Evolutionary conservation across 2,329 filamentous ascomycete species (phyloP).

Genomic region (Beauveria sp.): DNA sequence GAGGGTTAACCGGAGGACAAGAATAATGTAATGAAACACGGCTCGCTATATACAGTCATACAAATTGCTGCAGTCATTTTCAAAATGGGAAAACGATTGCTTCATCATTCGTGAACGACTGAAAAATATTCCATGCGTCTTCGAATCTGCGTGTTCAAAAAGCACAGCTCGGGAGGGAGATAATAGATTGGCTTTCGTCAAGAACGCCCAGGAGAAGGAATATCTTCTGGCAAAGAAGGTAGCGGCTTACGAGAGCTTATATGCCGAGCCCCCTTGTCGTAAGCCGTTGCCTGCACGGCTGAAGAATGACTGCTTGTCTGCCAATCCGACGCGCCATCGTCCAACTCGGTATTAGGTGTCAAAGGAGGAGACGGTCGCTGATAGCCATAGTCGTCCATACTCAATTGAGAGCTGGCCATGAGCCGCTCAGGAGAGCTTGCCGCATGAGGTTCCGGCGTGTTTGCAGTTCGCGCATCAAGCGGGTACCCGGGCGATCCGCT

Average conservation of each 20-base stretch:
- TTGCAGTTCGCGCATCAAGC: not conserved
- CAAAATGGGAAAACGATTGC: not conserved
- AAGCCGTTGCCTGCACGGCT: slow-evolving; percentile 11
- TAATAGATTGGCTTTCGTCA: not conserved
- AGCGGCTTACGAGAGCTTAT: slow-evolving; percentile 32
- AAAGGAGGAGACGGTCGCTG: slow-evolving; percentile 11
- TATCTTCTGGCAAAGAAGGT: slow-evolving; percentile 33
- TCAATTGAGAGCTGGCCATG: not conserved
- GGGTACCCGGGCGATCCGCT: not conserved
- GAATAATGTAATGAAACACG: slow-evolving; percentile 5
- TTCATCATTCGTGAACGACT: not conserved
- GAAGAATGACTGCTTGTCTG: slow-evolving; percentile 13
- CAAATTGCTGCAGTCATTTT: not conserved
- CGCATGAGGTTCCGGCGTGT: not conserved
- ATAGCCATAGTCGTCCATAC: slow-evolving; percentile 8
- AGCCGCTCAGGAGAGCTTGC: not conserved
- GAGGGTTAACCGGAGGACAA: not conserved
- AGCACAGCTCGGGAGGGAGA: not conserved
- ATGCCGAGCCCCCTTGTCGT: slow-evolving; percentile 13
- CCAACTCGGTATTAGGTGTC: slow-evolving; percentile 3
- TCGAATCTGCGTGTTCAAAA: too few species aligned
- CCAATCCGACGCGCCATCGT: not conserved
- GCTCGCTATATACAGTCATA: slow-evolving; percentile 6
- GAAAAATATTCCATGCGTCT: too few species aligned
- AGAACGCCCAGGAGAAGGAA: slow-evolving; percentile 11